These are phyloP conservation scores for Calocybe cyanea DNA, from an alignment of 768 basidiomycete species.

Conservation along the genomic window DNA sequence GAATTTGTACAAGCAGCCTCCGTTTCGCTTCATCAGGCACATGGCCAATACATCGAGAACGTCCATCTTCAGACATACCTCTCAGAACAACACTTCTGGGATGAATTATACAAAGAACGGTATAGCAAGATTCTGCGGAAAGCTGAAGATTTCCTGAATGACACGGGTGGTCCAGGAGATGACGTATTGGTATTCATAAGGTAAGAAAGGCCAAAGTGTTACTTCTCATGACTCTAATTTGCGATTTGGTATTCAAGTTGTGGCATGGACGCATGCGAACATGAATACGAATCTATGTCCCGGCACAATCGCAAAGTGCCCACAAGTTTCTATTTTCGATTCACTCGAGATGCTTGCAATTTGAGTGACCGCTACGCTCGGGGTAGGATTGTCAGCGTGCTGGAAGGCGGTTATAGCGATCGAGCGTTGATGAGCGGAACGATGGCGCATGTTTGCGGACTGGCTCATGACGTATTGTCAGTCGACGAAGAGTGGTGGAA, in stretches of 20 bases:
- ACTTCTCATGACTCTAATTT: not conserved
- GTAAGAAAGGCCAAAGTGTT: constrained; percentile 31
- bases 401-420: constrained; percentile 96
- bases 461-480: constrained; percentile 36
- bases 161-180: constrained; percentile 59
- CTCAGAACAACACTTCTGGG: constrained; percentile 73
- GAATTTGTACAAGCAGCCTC: constrained; percentile 85
- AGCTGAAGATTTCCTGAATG: constrained; percentile 67
- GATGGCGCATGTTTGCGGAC: constrained; percentile 76
- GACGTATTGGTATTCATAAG: constrained; percentile 87
- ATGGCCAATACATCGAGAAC: constrained; percentile 87
- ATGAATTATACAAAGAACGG: constrained; percentile 62
- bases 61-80: constrained; percentile 75
- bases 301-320: constrained; percentile 90
- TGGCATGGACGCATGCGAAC: constrained; percentile 93
- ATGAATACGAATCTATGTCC: constrained; percentile 89
- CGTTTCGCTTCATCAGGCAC: constrained; percentile 68
- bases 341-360: constrained; percentile 64
- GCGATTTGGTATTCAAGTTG: constrained; percentile 50
- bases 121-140: constrained; percentile 59
- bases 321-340: constrained; percentile 78
- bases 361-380: constrained; percentile 63
- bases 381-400: constrained; percentile 78
- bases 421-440: constrained; percentile 80
- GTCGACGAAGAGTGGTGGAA: constrained; percentile 66